These are phyloP conservation scores for Setaria italica DNA, from an alignment of 202 grass and related monocot genomes.

Conservation along the genomic window DNA sequence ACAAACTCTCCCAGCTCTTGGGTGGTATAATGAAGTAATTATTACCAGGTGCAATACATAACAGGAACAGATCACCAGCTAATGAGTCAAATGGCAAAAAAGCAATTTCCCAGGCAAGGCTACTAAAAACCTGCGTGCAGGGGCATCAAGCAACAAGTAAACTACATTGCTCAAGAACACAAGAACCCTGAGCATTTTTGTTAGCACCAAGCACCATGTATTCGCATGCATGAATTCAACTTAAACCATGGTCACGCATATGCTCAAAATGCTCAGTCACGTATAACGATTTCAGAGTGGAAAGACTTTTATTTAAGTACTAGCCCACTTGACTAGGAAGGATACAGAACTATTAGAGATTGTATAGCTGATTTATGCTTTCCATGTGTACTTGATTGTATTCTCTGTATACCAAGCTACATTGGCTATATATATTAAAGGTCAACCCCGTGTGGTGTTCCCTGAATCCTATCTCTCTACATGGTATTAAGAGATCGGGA, in stretches of 20 bases:
- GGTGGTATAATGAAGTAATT: conserved; percentile 22
- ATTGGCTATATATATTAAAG: too few species aligned
- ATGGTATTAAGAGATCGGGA: too few species aligned
- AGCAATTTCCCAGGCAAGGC: conserved; percentile 2
- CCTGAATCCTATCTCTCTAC: too few species aligned
- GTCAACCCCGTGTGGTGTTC: too few species aligned
- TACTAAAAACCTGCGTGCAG: not conserved
- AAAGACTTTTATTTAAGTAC: not conserved
- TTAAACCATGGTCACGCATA: not conserved
- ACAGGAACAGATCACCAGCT: not conserved
- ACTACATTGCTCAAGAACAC: not conserved
- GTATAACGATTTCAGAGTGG: not conserved
- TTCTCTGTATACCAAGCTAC: too few species aligned
- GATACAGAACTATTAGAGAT: not conserved
- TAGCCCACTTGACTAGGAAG: not conserved
- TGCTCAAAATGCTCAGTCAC: not conserved
- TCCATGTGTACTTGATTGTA: too few species aligned
- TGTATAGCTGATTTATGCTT: too few species aligned
- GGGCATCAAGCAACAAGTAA: not conserved
- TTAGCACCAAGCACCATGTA: not conserved
- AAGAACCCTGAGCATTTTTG: not conserved
- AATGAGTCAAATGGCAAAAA: conserved; percentile 14
- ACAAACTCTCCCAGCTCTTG: conserved; percentile 38
- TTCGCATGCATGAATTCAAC: too few species aligned
- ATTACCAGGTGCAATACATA: conserved; percentile 40